These are phyloP conservation scores for Podila epicladia DNA, from an alignment of 192 early-diverging fungal species.

Conservation along the genomic window DNA sequence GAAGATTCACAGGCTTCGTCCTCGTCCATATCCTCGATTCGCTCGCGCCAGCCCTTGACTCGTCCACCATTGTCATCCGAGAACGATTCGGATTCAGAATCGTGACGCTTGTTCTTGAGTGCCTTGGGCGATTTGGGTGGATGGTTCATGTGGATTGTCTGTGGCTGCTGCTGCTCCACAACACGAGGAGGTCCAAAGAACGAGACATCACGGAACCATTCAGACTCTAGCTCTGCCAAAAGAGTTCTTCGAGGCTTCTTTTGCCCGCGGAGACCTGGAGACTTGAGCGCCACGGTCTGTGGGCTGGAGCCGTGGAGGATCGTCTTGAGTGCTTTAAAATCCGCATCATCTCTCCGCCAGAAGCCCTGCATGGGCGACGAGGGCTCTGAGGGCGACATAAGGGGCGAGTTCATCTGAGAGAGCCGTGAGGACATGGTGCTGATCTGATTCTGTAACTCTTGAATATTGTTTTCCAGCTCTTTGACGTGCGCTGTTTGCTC, in stretches of 20 bases:
- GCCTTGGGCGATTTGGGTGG: conserved; percentile 24
- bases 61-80: conserved; percentile 40
- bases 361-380: conserved; percentile 33
- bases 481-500: conserved; percentile 30
- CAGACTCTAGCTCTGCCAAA: conserved; percentile 61
- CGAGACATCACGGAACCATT: conserved; percentile 55
- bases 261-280: conserved; percentile 31
- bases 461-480: conserved; percentile 29
- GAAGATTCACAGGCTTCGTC: conserved; percentile 43
- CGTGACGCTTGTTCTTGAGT: conserved; percentile 43
- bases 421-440: conserved; percentile 40
- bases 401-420: conserved; percentile 43
- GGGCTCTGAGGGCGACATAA: conserved; percentile 39
- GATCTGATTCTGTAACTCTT: conserved; percentile 33
- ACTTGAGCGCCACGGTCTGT: conserved; percentile 24
- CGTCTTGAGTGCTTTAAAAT: conserved; percentile 43
- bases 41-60: conserved; percentile 44
- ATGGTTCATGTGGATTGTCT: conserved; percentile 12
- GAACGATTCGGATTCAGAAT: conserved; percentile 40
- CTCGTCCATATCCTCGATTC: conserved; percentile 28
- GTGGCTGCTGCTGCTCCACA: conserved; percentile 3
- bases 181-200: conserved; percentile 40
- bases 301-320: conserved; percentile 37
- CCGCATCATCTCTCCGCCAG: conserved; percentile 34
- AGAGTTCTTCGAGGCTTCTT: conserved; percentile 43